Evolutionary conservation across 106 monocot species (phyloP), one percentile per base, ranked within the genome.

Genomic region (Dioscorea zingiberensis): DNA sequence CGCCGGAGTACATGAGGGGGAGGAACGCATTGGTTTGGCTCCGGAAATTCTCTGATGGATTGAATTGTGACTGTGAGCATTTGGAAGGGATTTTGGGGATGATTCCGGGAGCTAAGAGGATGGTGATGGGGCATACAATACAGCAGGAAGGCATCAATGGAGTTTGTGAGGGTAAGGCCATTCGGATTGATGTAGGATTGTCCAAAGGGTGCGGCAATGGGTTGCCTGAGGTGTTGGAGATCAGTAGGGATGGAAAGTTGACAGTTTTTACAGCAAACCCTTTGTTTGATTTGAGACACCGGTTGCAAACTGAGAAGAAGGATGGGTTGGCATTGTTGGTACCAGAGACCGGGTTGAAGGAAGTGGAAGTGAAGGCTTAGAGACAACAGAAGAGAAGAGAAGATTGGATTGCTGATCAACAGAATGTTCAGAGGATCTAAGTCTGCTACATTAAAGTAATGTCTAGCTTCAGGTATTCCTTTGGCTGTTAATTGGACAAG

Each of bases 71-170:
- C 47, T 98, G 92, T 59, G 56, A 44, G 58, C 66, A 75, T n/a
- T 81, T 98, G 1, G 65, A 70, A 15, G 75, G 47, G 17, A 76
- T 92, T 23, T 73, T 92, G 4, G 56, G 56, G 25, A 65, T 73
- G 78, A 89, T 98, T 7, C 89, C 92, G 0, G 95, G 95, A 18
- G 86, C 61, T 22, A 84, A 55, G 65, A 81, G 97, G 71, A 86
- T 98, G 92, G 81, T 98, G 53, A 98, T 98, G 97, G 97, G 97
- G 30, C 97, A 98, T 68, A 92, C 97, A 3, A 89, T 92, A 32
- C 97, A 92, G 77, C 57, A 32, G 2, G 66, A 84, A 25, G 88
- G 97, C 45, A 98, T 98, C 73, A 98, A 88, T 62, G 77, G 76
- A 10, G 88, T 80, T 12, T 98, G 97, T 47, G 89, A 73, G 27